These are phyloP conservation scores for Moniliella sp. DNA, from an alignment of 1,284 basidiomycete species.

Conservation along the genomic window DNA sequence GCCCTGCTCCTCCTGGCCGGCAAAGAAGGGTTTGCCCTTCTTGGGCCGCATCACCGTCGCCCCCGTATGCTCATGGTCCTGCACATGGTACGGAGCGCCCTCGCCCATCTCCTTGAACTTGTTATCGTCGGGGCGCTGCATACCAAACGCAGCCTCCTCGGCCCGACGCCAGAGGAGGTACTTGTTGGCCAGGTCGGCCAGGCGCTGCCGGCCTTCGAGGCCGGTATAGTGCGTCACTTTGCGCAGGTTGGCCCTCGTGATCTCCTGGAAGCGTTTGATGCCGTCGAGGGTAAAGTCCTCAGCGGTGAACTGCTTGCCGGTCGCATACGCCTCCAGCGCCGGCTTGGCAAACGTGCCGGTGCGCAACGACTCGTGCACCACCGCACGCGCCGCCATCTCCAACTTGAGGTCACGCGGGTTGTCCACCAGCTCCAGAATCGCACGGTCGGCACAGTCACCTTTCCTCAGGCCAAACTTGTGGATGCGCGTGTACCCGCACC, in stretches of 20 bases:
- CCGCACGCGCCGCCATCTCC: constrained; percentile 25
- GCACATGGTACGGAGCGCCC: constrained; percentile 7
- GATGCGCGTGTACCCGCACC: constrained; percentile 86
- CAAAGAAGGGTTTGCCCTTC: constrained; percentile 7
- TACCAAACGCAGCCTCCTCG: constrained; percentile 10
- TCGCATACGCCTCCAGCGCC: constrained; percentile 1
- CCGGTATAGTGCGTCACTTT: constrained; percentile 23
- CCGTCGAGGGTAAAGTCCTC: constrained; percentile 12
- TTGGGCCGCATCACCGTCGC: constrained; percentile 13
- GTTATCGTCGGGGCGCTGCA: constrained; percentile 9
- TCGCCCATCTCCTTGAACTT: constrained; percentile 6
- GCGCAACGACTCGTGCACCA: constrained; percentile 17
- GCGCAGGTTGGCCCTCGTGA: constrained; percentile 19
- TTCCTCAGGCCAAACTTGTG: constrained; percentile 65
- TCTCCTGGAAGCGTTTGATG: constrained; percentile 12
- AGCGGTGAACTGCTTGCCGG: constrained; percentile 1
- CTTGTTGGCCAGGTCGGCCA: constrained; percentile 10
- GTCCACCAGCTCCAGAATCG: constrained; percentile 81
- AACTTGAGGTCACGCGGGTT: constrained; percentile 61
- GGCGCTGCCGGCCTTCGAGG: constrained; percentile 10
- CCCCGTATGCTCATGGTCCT: too few species aligned
- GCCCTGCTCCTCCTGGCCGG: constrained; percentile 8
- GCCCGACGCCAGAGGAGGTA: constrained; percentile 19
- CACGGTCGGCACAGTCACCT: constrained; percentile 81
- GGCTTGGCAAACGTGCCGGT: constrained; percentile 10